phyloP scores from a whole-genome alignment of 805 yeast genomes.

The Ogataea pilisensis region DNA sequence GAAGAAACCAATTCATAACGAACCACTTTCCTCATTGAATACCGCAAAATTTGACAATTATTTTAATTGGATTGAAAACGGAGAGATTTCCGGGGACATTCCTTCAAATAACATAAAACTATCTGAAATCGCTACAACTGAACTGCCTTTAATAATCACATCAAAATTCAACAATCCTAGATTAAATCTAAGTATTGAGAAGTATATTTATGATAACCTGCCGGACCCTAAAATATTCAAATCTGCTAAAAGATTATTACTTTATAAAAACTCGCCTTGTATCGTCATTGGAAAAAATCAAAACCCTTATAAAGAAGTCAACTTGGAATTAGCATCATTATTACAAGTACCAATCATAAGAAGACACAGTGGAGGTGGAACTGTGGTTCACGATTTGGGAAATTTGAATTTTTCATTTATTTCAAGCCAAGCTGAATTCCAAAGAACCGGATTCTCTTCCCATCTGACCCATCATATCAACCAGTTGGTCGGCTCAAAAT shows the following conservation, averaged over 20 bases:
- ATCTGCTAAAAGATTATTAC: conserved; percentile 50
- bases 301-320: conserved; percentile 87
- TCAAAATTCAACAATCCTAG: conserved; percentile 64
- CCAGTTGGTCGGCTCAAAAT: conserved; percentile 5
- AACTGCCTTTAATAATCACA: conserved; percentile 49
- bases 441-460: conserved; percentile 49
- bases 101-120: conserved; percentile 12
- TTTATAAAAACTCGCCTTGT: conserved; percentile 77
- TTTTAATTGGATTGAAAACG: conserved; percentile 10
- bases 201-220: conserved; percentile 63
- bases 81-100: conserved; percentile 8
- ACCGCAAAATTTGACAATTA: conserved; percentile 2
- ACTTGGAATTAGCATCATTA: conserved; percentile 48
- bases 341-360: conserved; percentile 65
- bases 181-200: conserved; percentile 77
- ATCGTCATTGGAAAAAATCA: conserved; percentile 96
- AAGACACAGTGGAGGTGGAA: conserved; percentile 90
- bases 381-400: conserved; percentile 91
- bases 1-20: too few species aligned
- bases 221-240: conserved; percentile 38
- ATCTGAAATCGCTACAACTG: conserved; percentile 9
- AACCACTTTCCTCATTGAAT: conserved; percentile 3
- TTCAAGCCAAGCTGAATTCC: conserved; percentile 55
- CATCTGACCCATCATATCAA: conserved; percentile 21
- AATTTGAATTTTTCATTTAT: conserved; percentile 84